Evolutionary conservation across 805 yeast species (phyloP), one percentile per base, ranked within the genome.

Genomic region (Komagataella ulmi): DNA sequence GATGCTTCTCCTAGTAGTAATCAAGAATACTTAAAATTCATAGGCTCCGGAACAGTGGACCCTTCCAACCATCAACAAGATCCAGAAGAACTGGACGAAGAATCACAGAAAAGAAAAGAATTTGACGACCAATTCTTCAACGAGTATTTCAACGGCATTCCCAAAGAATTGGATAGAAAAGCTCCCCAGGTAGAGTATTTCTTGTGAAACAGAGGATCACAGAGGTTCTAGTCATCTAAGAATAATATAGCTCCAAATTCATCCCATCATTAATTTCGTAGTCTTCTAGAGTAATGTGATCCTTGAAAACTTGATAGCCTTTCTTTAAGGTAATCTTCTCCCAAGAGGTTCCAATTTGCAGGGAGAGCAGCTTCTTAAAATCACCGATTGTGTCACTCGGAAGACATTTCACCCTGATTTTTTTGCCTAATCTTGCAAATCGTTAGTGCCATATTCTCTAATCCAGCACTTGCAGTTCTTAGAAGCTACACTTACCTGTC

Each of bases 1-100:
- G 98, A 88, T 56, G 98, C 97, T 12, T 93, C 97, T 6, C 98
- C 98, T 0, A 97, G 89, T 59, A 89, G 90, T 63, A 85, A 81
- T 50, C 77, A 77, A 56, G 84, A 75, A 56, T 74, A 78, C 8
- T 46, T 59, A 49, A 62, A 47, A 67, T 63, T 59, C 73, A 70
- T 75, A 52, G 59, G 57, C 8, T 51, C 53, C 43, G 45, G 24
- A 10, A 21, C n/a, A 18, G 50, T 30, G 14, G 40, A 30, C n/a
- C 40, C 40, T 10, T 30, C 40, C 4, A 30, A 30, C 6, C 40
- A 30, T 8, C 40, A 30, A 30, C 40, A 18, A 10, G 47, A 45
- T 21, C 17, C 12, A 21, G 63, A 54, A 2, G 49, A 48, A 8
- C 49, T 54, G 2, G 56, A 54, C 17, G 59, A 54, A 49, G 59